phyloP scores from a whole-genome alignment of 2,329 filamentous ascomycete genomes.

The Paecilomyces niveus region DNA sequence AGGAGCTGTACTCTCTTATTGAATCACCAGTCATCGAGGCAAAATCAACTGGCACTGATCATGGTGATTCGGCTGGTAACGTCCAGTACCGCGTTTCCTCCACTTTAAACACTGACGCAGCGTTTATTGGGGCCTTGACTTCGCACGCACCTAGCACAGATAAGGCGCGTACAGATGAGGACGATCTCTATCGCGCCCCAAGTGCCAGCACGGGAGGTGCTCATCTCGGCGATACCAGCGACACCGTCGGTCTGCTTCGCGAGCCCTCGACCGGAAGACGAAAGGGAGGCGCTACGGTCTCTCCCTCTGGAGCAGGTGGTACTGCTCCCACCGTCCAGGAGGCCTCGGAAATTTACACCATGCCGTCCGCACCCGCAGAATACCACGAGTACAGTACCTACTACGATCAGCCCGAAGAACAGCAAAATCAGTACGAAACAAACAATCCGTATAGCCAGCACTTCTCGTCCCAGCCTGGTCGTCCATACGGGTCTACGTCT shows the following conservation, averaged over 20 bases:
- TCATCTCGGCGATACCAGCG: conserved; percentile 14
- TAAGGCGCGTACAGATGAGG: conserved; percentile 18
- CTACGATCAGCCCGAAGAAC: not conserved
- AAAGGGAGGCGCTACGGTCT: conserved; percentile 12
- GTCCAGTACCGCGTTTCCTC: conserved; percentile 24
- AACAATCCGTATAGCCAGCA: not conserved
- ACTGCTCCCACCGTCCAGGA: not conserved
- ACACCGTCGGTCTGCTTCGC: conserved; percentile 22
- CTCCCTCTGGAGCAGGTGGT: not conserved
- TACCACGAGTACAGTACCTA: conserved; percentile 8
- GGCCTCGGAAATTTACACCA: not conserved
- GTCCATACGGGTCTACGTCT: conserved; percentile 5
- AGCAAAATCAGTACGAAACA: not conserved
- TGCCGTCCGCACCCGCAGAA: not conserved
- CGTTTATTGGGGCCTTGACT: conserved; percentile 27
- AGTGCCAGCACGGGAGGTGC: conserved; percentile 17
- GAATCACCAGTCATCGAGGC: conserved; percentile 7
- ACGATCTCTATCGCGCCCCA: conserved; percentile 19
- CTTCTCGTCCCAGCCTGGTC: not conserved
- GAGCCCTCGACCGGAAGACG: conserved; percentile 35
- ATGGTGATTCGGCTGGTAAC: conserved; percentile 15
- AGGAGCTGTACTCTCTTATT: conserved; percentile 5
- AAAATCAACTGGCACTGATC: conserved; percentile 23
- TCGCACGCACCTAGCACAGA: conserved; percentile 25
- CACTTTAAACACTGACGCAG: conserved; percentile 22